Conservation (phyloP, 305 asterid species). For the Rubia occidens region DNA sequence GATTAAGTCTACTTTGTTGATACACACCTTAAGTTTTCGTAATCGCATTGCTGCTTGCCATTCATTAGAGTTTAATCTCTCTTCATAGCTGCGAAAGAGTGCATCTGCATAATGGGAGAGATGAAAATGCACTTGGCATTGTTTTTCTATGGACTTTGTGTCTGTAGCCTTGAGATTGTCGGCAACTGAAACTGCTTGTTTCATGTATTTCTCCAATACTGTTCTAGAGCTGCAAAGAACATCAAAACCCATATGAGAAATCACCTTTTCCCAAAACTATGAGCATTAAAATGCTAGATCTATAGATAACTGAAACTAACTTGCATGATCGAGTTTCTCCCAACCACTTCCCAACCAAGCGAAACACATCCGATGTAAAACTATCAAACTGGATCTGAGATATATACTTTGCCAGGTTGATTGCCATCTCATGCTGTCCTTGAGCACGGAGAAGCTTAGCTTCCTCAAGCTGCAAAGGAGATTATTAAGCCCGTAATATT, state of each 20-base stretch:
- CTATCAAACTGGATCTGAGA: conserved; percentile 51
- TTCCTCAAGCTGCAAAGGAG: conserved; percentile 69
- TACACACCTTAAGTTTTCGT: conserved; percentile 70
- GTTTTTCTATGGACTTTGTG: conserved; percentile 50
- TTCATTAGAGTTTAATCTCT: conserved; percentile 83
- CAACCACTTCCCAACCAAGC: conserved; percentile 91
- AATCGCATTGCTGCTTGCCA: conserved; percentile 92
- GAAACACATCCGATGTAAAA: conserved; percentile 75
- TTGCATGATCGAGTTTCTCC: conserved; percentile 97
- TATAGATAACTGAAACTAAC: conserved; percentile 33
- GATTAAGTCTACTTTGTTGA: conserved; percentile 3
- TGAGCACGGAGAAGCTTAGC: conserved; percentile 95
- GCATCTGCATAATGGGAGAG: conserved; percentile 99
- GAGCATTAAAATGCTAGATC: neutral
- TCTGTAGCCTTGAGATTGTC: conserved; percentile 48
- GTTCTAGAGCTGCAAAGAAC: conserved; percentile 73
- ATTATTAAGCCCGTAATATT: conserved; percentile 2
- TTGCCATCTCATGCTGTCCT: conserved; percentile 93
- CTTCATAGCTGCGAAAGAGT: conserved; percentile 87
- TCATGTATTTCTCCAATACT: conserved; percentile 86
- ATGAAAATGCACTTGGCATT: conserved; percentile 94
- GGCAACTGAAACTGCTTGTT: conserved; percentile 78
- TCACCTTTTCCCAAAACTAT: neutral
- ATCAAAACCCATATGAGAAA: neutral
- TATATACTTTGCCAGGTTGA: conserved; percentile 83